Evolutionary conservation across 2,329 filamentous ascomycete genomes (phyloP), one percentile per base, ranked within the genome.

Genomic region (Exophiala xenobiotica): DNA sequence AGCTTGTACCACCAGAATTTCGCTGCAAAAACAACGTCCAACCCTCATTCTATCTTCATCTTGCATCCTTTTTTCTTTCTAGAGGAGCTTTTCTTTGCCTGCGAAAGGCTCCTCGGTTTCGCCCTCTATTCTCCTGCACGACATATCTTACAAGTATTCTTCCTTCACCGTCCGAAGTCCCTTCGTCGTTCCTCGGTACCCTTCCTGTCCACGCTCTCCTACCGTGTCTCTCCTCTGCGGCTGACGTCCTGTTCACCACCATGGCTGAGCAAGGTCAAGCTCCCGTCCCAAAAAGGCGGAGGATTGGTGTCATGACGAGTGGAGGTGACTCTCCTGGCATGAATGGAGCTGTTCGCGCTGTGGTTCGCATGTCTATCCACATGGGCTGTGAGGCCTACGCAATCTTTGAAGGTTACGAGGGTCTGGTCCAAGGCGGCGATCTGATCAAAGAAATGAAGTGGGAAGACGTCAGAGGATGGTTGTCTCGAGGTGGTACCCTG

Each of bases 251-350:
- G 29, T 33, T 9, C 41, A 20, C 31, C 46, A 59, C 18, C 43
- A 68, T 68, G 65, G 63, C 63, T 22, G 46, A 58, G 38, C 56
- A 49, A 16, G 51, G 49, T 29, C 46, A 12, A 8, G 44, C 58
- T 6, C 54, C 61, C 56, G 67, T 71, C n/a, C n/a, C n/a, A 60
- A 77, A 76, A 67, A 80, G 78, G 68, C 80, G 82, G 66, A 76
- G 80, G 59, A 92, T 96, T 68, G 91, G 86, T 60, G 84, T 96
- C 70, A 90, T 96, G 86, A 96, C 91, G 66, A 95, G 88, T 62
- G 91, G 91, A 67, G 91, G 91, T 66, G 91, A 96, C 78, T 89
- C 90, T 60, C 91, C 90, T 2, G 91, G 91, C 68, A 96, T 96
- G 91, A 95, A 93, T 71, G 90, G 85, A 55, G 88, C 88, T 27